phyloP scores from a whole-genome alignment of 2,329 filamentous ascomycete species.

The Venturia pyrina region DNA sequence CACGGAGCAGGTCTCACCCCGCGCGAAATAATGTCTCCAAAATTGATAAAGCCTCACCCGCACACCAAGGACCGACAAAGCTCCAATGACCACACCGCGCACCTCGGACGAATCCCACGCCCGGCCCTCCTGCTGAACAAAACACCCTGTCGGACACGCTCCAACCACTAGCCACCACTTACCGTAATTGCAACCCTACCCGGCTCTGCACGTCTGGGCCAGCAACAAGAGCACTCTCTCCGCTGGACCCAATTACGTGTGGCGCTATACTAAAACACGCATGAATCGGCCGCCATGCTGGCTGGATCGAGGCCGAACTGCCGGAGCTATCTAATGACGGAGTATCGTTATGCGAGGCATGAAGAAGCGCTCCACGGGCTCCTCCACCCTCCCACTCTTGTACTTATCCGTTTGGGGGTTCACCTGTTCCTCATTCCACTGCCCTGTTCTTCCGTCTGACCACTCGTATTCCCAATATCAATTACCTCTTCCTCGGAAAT shows the following conservation, averaged over 20 bases:
- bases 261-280: background rate
- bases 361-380: background rate
- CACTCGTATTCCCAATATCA: background rate
- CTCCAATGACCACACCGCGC: background rate
- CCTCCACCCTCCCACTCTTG: background rate
- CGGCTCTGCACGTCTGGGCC: too few relatives aligned
- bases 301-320: background rate
- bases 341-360: background rate
- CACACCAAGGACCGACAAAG: background rate
- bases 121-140: background rate
- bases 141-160: background rate
- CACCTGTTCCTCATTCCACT: background rate
- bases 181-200: background rate
- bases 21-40: background rate
- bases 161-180: background rate
- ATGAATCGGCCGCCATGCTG: background rate
- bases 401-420: background rate
- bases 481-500: background rate
- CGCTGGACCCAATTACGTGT: background rate
- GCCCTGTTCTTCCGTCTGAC: background rate
- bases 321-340: background rate
- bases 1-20: background rate
- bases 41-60: background rate
- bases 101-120: background rate
- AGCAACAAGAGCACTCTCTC: background rate